A percentile compares a stretch with the other conserved stretches of the same genome.
phyloP scores from a whole-genome alignment of 2,329 filamentous ascomycete species.

The Fusarium scirpi region DNA sequence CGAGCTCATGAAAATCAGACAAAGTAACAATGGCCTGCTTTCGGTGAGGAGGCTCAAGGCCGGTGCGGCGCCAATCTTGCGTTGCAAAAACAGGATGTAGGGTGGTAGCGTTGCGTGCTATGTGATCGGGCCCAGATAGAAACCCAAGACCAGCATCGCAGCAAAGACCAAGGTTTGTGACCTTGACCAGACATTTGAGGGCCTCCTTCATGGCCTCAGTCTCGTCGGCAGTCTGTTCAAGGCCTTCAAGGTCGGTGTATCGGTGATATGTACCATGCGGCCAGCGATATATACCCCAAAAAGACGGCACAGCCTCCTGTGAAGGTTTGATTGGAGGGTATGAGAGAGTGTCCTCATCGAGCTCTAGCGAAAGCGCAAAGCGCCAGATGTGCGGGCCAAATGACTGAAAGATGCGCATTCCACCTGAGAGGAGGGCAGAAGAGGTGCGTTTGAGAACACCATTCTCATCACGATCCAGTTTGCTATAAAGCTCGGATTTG shows the following conservation, averaged over 20 bases:
- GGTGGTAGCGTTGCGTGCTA: slow-evolving; percentile 57
- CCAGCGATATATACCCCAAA: slow-evolving; percentile 76
- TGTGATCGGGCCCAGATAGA: slow-evolving; percentile 71
- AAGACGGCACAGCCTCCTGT: slow-evolving; percentile 66
- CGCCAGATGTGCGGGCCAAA: slow-evolving; percentile 71
- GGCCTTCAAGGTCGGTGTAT: slow-evolving; percentile 68
- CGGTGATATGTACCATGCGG: slow-evolving; percentile 69
- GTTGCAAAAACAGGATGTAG: slow-evolving; percentile 53
- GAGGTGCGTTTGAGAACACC: slow-evolving; percentile 41
- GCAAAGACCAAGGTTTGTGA: slow-evolving; percentile 74
- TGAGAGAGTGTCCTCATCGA: slow-evolving; percentile 65
- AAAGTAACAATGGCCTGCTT: slow-evolving; percentile 39
- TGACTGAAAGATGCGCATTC: slow-evolving; percentile 70
- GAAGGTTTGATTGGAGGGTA: slow-evolving; percentile 67
- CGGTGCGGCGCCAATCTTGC: slow-evolving; percentile 43
- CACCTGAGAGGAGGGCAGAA: slow-evolving; percentile 56
- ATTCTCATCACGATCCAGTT: slow-evolving; percentile 40
- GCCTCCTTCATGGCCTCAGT: slow-evolving; percentile 70
- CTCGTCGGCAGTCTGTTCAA: slow-evolving; percentile 74
- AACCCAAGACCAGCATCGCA: slow-evolving; percentile 77
- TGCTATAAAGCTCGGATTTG: slow-evolving; percentile 70
- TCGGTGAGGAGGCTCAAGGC: slow-evolving; percentile 21
- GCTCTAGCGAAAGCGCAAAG: slow-evolving; percentile 76
- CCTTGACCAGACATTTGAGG: slow-evolving; percentile 65
- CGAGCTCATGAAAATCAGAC: slow-evolving; percentile 43